Evolutionary conservation across 306 rosid species (phyloP), one percentile per base, ranked within the genome.

Genomic region (Hylodesmum podocarpum): DNA sequence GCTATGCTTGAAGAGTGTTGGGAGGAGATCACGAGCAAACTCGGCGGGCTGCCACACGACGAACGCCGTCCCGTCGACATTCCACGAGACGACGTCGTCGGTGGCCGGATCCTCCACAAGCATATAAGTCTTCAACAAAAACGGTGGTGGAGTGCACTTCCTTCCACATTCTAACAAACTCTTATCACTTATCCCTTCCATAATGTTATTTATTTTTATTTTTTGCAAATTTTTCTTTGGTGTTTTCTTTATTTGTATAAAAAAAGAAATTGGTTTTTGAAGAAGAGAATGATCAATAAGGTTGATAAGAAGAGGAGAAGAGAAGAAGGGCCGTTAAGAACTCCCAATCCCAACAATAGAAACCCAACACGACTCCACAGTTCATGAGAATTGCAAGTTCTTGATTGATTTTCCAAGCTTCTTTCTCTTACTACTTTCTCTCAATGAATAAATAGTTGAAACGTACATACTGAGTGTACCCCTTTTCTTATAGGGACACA

Each of bases 241-340:
- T 50, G 15, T 43, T 25, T 36, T 6, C 63, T 11, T 25, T 3
- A 22, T 41, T 43, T 9, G 61, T 53, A 9, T 53, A 24, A 3
- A 16, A 59, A 16, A 59, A 16, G 31, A 55, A 51, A 46, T n/a
- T 57, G 37, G 36, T 49, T 39, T 66, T 3, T 64, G 55, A 54
- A 39, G 77, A 79, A 25, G 61, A 73, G 8, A 40, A 7, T 3
- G 44, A 63, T 29, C 1, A n/a, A 24, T 58, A 72, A 66, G 67
- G 49, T 50, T 36, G 54, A 43, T 73, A 36, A 81, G 75, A 36
- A 81, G 75, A 50, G 6, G 91, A 89, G 89, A 91, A 93, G 80
- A 94, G 98, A 94, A 94, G 97, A 86, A 91, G 97, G 81, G 97
- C 95, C 55, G 96, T 94, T 90, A 94, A 91, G 94, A 94, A 94